These are phyloP conservation scores for Xylariaceae sp. DNA, from an alignment of 2,329 filamentous ascomycete species.

Conservation along the genomic window DNA sequence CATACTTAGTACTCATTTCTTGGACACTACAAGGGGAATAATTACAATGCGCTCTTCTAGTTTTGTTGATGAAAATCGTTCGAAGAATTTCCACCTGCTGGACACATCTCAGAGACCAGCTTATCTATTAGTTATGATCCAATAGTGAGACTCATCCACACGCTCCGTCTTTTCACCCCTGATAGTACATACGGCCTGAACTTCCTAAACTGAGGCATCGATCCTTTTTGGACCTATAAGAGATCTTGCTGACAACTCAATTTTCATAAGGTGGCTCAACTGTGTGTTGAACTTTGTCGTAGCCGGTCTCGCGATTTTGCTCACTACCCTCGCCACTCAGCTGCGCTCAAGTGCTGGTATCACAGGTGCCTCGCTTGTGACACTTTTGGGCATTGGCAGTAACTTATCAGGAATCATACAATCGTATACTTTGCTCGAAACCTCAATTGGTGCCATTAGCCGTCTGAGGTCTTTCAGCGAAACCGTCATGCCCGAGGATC, in stretches of 20 bases:
- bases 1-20: slow-evolving; percentile 36
- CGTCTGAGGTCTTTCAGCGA: slow-evolving; percentile 27
- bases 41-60: slow-evolving; percentile 48
- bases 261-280: slow-evolving; percentile 23
- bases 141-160: slow-evolving; percentile 32
- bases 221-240: neutral
- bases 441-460: slow-evolving; percentile 31
- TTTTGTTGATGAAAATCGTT: slow-evolving; percentile 39
- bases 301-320: slow-evolving; percentile 20
- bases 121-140: slow-evolving; percentile 48
- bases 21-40: slow-evolving; percentile 45
- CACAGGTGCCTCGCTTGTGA: slow-evolving; percentile 29
- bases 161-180: too few relatives aligned
- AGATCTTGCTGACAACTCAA: too few relatives aligned
- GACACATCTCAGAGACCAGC: slow-evolving; percentile 48
- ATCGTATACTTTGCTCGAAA: slow-evolving; percentile 30
- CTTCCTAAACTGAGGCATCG: slow-evolving; percentile 2
- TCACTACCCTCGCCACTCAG: slow-evolving; percentile 22
- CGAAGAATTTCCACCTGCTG: slow-evolving; percentile 41
- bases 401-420: slow-evolving; percentile 26
- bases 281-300: slow-evolving; percentile 22
- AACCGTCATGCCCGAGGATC: slow-evolving; percentile 21
- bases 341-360: slow-evolving; percentile 24
- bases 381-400: slow-evolving; percentile 29
- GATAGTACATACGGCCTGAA: too few relatives aligned